A percentile compares a stretch with the other conserved stretches of the same genome.
These are phyloP conservation scores for Truncatella angustata DNA, from an alignment of 2,329 filamentous ascomycete species.

Conservation along the genomic window DNA sequence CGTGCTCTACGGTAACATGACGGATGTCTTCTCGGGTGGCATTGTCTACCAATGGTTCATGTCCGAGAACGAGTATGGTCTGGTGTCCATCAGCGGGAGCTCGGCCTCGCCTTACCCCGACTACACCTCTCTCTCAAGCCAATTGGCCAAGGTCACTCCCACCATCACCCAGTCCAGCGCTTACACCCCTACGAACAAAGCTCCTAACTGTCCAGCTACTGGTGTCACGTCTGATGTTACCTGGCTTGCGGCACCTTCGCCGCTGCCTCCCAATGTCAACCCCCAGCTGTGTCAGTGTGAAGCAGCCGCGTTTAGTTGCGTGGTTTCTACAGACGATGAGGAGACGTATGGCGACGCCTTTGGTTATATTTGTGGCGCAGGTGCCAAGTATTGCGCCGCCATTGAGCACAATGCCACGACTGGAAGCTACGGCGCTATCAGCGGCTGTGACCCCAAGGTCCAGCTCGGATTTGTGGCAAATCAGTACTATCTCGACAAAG, in stretches of 20 bases:
- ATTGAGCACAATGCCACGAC: slow-evolving; percentile 66
- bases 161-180: slow-evolving; percentile 60
- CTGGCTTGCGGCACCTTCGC: slow-evolving; percentile 67
- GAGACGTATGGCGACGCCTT: slow-evolving; percentile 69
- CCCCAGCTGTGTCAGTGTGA: slow-evolving; percentile 81
- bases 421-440: slow-evolving; percentile 73
- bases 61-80: slow-evolving; percentile 84
- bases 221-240: slow-evolving; percentile 46
- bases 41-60: slow-evolving; percentile 99
- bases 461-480: slow-evolving; percentile 75
- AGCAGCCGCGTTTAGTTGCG: slow-evolving; percentile 70
- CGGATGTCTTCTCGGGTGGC: slow-evolving; percentile 83
- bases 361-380: slow-evolving; percentile 65
- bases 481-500: slow-evolving; percentile 61
- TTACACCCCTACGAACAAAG: slow-evolving; percentile 74
- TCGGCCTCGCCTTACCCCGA: slow-evolving; percentile 68
- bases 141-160: slow-evolving; percentile 68
- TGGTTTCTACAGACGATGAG: slow-evolving; percentile 53
- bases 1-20: slow-evolving; percentile 83
- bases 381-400: slow-evolving; percentile 58
- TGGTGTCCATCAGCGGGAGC: slow-evolving; percentile 61
- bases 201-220: slow-evolving; percentile 69
- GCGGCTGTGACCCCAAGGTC: slow-evolving; percentile 70
- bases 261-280: slow-evolving; percentile 82
- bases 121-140: slow-evolving; percentile 69